Evolutionary conservation across 257 asterid genomes (phyloP).

Genomic region (Solanum raphanifolium): DNA sequence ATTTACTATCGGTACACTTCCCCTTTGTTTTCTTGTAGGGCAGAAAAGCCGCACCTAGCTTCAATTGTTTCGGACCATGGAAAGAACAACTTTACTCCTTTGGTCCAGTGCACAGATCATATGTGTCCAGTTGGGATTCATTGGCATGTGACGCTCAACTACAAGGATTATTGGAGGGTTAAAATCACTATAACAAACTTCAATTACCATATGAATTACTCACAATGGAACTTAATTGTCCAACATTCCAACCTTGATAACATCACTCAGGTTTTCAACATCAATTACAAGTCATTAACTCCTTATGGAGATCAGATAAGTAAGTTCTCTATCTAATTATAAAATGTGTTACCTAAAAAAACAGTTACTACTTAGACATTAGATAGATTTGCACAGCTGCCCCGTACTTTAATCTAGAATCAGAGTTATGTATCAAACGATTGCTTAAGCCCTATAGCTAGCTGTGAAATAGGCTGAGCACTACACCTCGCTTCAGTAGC

Average conservation of each 20-base stretch:
- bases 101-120: constrained; percentile 74
- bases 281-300: constrained; percentile 60
- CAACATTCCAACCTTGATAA: constrained; percentile 83
- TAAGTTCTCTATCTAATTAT: constrained; percentile 22
- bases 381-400: not conserved
- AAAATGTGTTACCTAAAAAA: not conserved
- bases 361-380: not conserved
- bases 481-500: not conserved
- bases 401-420: not conserved
- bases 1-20: not conserved
- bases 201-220: constrained; percentile 67
- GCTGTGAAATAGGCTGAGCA: not conserved
- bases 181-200: constrained; percentile 73
- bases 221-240: constrained; percentile 64
- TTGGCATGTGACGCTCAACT: constrained; percentile 78
- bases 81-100: constrained; percentile 46
- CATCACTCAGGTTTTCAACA: constrained; percentile 71
- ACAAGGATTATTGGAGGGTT: constrained; percentile 81
- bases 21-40: constrained; percentile 25
- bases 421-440: not conserved
- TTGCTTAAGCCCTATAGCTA: not conserved
- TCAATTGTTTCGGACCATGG: constrained; percentile 53
- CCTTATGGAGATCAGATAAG: constrained; percentile 51
- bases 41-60: constrained; percentile 48
- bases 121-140: constrained; percentile 86